These are phyloP conservation scores for Microcyclosporella mali DNA, from an alignment of 2,329 filamentous ascomycete species.

Conservation along the genomic window DNA sequence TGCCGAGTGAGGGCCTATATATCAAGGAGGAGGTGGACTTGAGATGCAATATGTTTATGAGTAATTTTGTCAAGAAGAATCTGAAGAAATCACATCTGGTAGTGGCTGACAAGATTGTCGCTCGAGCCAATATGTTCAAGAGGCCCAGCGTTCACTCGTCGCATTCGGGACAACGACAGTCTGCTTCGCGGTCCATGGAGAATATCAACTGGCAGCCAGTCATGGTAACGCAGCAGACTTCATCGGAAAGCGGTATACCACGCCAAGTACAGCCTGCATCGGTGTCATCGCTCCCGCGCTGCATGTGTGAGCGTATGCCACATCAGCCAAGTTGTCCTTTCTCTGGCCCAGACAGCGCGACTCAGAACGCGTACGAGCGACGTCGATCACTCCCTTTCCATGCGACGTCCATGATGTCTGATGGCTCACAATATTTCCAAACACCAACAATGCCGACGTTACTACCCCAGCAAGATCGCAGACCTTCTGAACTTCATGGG, in stretches of 20 bases:
- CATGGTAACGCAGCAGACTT: too few species aligned
- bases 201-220: too few species aligned
- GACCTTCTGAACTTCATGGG: conserved; percentile 15
- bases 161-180: not conserved
- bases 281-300: conserved; percentile 4
- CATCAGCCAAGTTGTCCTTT: conserved; percentile 12
- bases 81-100: conserved; percentile 67
- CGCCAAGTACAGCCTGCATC: not conserved
- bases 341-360: conserved; percentile 13
- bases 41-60: conserved; percentile 70
- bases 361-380: conserved; percentile 4
- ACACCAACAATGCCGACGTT: too few species aligned
- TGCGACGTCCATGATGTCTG: conserved; percentile 9
- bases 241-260: too few species aligned
- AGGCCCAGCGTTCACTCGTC: not conserved
- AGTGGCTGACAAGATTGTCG: conserved; percentile 53
- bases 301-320: conserved; percentile 12
- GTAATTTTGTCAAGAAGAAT: conserved; percentile 73
- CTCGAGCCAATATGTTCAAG: conserved; percentile 13
- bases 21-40: conserved; percentile 81
- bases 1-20: conserved; percentile 65
- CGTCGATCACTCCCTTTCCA: conserved; percentile 5
- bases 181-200: too few species aligned
- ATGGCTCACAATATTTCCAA: conserved; percentile 4
- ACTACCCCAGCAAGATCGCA: not conserved